These are phyloP conservation scores for Aspergillus hiratsukae DNA, from an alignment of 2,329 filamentous ascomycete genomes.

Conservation along the genomic window DNA sequence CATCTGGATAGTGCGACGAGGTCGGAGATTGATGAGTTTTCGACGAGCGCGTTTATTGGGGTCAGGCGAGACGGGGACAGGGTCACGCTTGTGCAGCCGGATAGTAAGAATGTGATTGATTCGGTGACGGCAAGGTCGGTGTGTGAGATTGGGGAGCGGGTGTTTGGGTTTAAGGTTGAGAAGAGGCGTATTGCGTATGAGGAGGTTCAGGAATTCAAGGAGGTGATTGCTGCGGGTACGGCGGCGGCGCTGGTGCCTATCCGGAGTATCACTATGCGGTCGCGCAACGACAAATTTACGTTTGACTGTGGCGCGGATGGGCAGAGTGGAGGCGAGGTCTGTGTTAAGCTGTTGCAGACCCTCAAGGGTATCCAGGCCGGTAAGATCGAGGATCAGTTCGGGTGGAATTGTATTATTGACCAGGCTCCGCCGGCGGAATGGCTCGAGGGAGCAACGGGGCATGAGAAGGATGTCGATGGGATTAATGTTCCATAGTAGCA, in stretches of 20 bases:
- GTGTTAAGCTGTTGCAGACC: slow-evolving; percentile 65
- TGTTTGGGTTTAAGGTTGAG: slow-evolving; percentile 82
- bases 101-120: slow-evolving; percentile 81
- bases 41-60: slow-evolving; percentile 88
- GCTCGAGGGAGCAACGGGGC: slow-evolving; percentile 16
- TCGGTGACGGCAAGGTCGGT: slow-evolving; percentile 79
- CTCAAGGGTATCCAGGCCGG: slow-evolving; percentile 84
- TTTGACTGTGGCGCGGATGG: slow-evolving; percentile 45
- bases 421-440: slow-evolving; percentile 29
- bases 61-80: slow-evolving; percentile 57
- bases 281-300: slow-evolving; percentile 51
- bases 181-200: slow-evolving; percentile 59
- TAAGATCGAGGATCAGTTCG: slow-evolving; percentile 69
- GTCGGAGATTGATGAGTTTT: slow-evolving; percentile 91
- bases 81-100: slow-evolving; percentile 76
- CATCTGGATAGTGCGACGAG: slow-evolving; percentile 83
- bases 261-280: slow-evolving; percentile 75
- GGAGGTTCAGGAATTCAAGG: slow-evolving; percentile 60
- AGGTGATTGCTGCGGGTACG: slow-evolving; percentile 89
- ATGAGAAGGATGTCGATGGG: slow-evolving; percentile 15
- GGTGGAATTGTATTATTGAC: slow-evolving; percentile 57
- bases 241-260: slow-evolving; percentile 89
- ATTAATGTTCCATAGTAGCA: slow-evolving; percentile 26
- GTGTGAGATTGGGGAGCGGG: slow-evolving; percentile 63
- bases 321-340: slow-evolving; percentile 59